phyloP scores from a whole-genome alignment of 2,329 filamentous ascomycete species.

The Microdochium trichocladiopsis region DNA sequence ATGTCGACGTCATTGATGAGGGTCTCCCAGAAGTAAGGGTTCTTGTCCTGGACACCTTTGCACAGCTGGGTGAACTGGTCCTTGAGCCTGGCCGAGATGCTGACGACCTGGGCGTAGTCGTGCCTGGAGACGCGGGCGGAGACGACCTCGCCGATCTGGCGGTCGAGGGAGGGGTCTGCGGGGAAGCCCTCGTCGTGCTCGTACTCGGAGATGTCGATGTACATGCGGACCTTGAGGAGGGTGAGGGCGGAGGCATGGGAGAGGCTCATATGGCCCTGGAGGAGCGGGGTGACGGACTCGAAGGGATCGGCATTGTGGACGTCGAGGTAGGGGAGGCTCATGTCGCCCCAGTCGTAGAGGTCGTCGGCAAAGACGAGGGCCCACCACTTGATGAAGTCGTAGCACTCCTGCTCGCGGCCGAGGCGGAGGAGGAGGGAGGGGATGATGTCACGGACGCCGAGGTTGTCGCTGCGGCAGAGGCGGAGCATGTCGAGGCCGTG shows the following conservation, averaged over 20 bases:
- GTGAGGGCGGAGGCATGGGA: slow-evolving; percentile 2
- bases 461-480: slow-evolving; percentile 34
- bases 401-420: slow-evolving; percentile 40
- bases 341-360: slow-evolving; percentile 28
- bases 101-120: not conserved
- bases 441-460: slow-evolving; percentile 31
- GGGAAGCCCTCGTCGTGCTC: not conserved
- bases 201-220: slow-evolving; percentile 12
- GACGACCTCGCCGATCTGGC: not conserved
- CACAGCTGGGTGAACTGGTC: not conserved
- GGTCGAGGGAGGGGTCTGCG: not conserved
- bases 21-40: not conserved
- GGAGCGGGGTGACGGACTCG: slow-evolving; percentile 6
- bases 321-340: slow-evolving; percentile 14
- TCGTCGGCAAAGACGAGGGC: slow-evolving; percentile 6
- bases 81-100: not conserved
- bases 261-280: slow-evolving; percentile 1
- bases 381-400: slow-evolving; percentile 33
- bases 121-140: not conserved
- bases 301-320: slow-evolving; percentile 11
- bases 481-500: slow-evolving; percentile 35
- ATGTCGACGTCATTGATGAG: not conserved
- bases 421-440: slow-evolving; percentile 37
- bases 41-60: not conserved
- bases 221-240: slow-evolving; percentile 15